These are phyloP conservation scores for Phalaenopsis hybrid DNA, from an alignment of 116 monocot genomes.

Conservation along the genomic window DNA sequence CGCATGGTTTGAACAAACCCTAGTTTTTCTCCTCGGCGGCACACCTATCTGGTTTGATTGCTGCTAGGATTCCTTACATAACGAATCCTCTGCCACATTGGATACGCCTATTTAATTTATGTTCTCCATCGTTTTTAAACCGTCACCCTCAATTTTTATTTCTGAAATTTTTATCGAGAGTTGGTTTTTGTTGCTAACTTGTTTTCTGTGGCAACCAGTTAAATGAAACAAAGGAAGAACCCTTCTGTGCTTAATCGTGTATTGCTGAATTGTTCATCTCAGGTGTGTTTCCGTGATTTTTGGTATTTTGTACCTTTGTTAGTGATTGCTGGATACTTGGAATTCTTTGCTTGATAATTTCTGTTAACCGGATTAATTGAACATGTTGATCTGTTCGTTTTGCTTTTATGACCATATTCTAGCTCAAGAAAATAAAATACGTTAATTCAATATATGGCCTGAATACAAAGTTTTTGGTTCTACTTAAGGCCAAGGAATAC, in stretches of 20 bases:
- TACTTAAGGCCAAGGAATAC: slow-evolving; percentile 52
- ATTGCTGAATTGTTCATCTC: slow-evolving; percentile 36
- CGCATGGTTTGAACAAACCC: not conserved
- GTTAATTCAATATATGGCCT: not conserved
- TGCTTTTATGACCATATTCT: not conserved
- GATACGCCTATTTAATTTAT: not conserved
- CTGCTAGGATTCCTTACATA: not conserved
- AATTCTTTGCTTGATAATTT: not conserved
- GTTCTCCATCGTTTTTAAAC: not conserved
- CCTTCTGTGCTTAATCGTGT: slow-evolving; percentile 31
- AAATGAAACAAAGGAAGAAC: slow-evolving; percentile 45
- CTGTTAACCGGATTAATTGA: not conserved
- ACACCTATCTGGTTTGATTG: not conserved
- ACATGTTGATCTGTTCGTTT: not conserved
- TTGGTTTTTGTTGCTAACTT: not conserved
- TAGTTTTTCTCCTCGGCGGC: not conserved
- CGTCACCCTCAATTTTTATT: not conserved
- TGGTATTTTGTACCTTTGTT: not conserved
- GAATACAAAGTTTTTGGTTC: not conserved
- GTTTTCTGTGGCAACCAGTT: not conserved
- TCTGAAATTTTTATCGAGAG: not conserved
- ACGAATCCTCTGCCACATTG: not conserved
- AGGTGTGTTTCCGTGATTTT: slow-evolving; percentile 17
- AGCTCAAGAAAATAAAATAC: not conserved
- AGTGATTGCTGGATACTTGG: not conserved